Base-by-base conservation (phyloP, 2,329 filamentous ascomycete species). In the Neoscytalidium dimidiatum region DNA sequence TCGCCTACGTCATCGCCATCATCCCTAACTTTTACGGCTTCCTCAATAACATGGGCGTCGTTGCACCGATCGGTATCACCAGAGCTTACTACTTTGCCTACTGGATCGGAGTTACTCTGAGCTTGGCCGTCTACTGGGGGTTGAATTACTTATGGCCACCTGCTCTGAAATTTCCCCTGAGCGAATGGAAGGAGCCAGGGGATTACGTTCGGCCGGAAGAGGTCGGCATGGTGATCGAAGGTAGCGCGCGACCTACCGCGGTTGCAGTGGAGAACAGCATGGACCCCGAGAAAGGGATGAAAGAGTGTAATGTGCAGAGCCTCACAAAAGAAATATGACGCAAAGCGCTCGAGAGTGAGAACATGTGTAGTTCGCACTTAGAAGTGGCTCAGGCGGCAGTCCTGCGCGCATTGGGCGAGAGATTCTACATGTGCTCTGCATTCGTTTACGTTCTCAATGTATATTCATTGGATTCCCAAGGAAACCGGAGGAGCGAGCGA, bases 51-150 rank as follows among this genome's bases (percentile, higher is more conserved):
- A n/a, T n/a, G n/a, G n/a, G n/a, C n/a, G n/a, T n/a, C n/a, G n/a
- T n/a, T n/a, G n/a, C n/a, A n/a, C n/a, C n/a, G n/a, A n/a, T n/a
- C n/a, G n/a, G n/a, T n/a, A n/a, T n/a, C n/a, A n/a, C n/a, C n/a
- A n/a, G n/a, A n/a, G n/a, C n/a, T n/a, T n/a, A n/a, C 31, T 65
- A 65, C 21, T 60, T 61, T 38, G 63, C 53, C 4, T 61, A 65
- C 43, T 33, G 49, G 46, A 53, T 62, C 19, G 56, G 44, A 1
- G 14, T 65, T 21, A 41, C 61, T 48, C 26, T 62, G n/a, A 62
- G 53, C 9, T 65, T 61, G 7, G 53, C 35, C 7, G 26, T 51
- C 13, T 65, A 65, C 29, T 65, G 53, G 51, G 63, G 6, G 14
- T 46, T 43, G 8, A 48, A 48, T 46, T 43, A 41, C 9, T 35